phyloP scores from a whole-genome alignment of 2,329 filamentous ascomycete species.

The Chalaropsis ovoidea region DNA sequence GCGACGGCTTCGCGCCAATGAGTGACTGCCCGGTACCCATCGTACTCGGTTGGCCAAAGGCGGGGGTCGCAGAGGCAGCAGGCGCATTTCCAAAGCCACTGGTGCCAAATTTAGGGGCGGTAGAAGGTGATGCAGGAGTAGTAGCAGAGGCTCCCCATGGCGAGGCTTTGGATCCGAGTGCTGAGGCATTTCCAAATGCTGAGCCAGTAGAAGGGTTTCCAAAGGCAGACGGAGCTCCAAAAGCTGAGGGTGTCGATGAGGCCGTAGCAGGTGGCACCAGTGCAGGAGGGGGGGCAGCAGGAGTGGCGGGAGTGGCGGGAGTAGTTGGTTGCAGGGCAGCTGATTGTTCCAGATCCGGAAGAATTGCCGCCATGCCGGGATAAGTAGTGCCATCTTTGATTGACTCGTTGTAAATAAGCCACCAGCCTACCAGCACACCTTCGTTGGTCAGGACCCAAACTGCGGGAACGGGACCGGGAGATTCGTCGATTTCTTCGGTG shows the following conservation, averaged over 20 bases:
- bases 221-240: slow-evolving; percentile 30
- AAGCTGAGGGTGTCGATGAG: slow-evolving; percentile 30
- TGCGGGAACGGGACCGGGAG: slow-evolving; percentile 68
- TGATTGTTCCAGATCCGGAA: slow-evolving; percentile 31
- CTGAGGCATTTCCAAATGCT: slow-evolving; percentile 27
- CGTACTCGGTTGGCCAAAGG: slow-evolving; percentile 42
- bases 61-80: slow-evolving; percentile 33
- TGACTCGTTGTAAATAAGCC: slow-evolving; percentile 82
- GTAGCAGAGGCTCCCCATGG: slow-evolving; percentile 37
- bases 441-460: slow-evolving; percentile 82
- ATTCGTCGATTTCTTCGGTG: slow-evolving; percentile 64
- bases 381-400: slow-evolving; percentile 65
- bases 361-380: slow-evolving; percentile 51
- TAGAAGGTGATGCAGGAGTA: slow-evolving; percentile 31
- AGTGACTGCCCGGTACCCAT: slow-evolving; percentile 32
- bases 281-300: slow-evolving; percentile 27
- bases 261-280: slow-evolving; percentile 31
- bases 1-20: slow-evolving; percentile 12
- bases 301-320: not conserved
- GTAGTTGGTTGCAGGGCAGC: slow-evolving; percentile 30
- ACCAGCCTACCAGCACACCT: slow-evolving; percentile 76
- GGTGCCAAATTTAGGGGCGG: slow-evolving; percentile 38
- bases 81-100: slow-evolving; percentile 37
- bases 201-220: slow-evolving; percentile 22
- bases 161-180: slow-evolving; percentile 29